Conservation (phyloP, 805 yeast species). For the Lachancea mirantina region DNA sequence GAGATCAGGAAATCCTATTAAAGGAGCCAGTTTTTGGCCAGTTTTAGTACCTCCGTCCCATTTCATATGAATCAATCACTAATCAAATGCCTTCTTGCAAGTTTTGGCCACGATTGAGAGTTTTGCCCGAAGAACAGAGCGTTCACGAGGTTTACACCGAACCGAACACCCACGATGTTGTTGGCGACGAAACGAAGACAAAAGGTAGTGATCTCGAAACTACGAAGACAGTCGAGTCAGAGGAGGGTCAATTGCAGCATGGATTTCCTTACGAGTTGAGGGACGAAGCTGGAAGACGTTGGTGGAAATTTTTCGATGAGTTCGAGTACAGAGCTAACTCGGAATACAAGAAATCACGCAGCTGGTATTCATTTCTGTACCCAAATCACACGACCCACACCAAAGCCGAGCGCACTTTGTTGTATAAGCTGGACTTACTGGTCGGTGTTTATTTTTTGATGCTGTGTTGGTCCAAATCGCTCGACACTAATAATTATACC, state of each 20-base stretch:
- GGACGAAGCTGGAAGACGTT: slow-evolving; percentile 34
- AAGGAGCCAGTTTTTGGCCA: too few species aligned
- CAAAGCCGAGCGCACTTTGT: slow-evolving; percentile 38
- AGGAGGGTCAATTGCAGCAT: slow-evolving; percentile 10
- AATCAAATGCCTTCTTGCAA: too few species aligned
- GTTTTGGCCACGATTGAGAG: slow-evolving; percentile 24
- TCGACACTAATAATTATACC: slow-evolving; percentile 53
- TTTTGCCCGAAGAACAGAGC: slow-evolving; percentile 14
- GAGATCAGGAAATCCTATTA: too few species aligned
- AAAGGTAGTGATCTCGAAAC: slow-evolving; percentile 6
- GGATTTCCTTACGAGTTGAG: slow-evolving; percentile 34
- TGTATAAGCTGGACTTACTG: slow-evolving; percentile 49
- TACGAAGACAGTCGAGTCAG: slow-evolving; percentile 6
- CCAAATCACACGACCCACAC: slow-evolving; percentile 33
- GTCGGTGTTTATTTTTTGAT: slow-evolving; percentile 51
- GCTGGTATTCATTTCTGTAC: slow-evolving; percentile 30
- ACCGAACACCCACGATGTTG: slow-evolving; percentile 1
- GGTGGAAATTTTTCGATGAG: slow-evolving; percentile 47
- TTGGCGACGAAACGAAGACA: slow-evolving; percentile 1
- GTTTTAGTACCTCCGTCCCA: too few species aligned
- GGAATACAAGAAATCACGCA: slow-evolving; percentile 26
- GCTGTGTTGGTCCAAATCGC: slow-evolving; percentile 61
- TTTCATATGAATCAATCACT: too few species aligned
- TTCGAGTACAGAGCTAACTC: slow-evolving; percentile 41
- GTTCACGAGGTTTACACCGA: slow-evolving; percentile 2